These are phyloP conservation scores for Pholiota conissans DNA, from an alignment of 768 basidiomycete species.

Conservation along the genomic window DNA sequence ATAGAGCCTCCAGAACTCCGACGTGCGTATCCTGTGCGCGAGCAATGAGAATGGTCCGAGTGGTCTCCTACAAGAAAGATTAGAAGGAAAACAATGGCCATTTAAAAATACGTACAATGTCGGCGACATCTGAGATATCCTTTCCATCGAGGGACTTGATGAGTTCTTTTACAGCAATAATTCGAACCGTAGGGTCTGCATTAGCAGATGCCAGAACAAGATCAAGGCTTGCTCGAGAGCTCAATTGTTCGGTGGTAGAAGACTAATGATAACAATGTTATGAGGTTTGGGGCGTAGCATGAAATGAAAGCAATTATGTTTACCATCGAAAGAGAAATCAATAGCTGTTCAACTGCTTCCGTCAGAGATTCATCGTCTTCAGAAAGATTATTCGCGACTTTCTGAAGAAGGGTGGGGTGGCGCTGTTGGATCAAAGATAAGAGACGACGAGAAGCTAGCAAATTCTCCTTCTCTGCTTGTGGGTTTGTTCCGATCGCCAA, in stretches of 20 bases:
- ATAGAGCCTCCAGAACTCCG: constrained; percentile 67
- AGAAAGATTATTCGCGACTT: constrained; percentile 36
- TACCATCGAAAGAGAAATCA: constrained; percentile 62
- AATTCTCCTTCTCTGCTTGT: constrained; percentile 18
- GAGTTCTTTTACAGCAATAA: constrained; percentile 58
- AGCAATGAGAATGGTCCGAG: constrained; percentile 64
- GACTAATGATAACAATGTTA: too few relatives aligned
- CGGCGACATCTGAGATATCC: constrained; percentile 29
- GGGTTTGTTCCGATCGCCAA: constrained; percentile 25
- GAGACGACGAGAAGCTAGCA: constrained; percentile 35
- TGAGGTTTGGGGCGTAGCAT: too few relatives aligned
- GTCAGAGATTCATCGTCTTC: constrained; percentile 34
- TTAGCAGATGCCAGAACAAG: constrained; percentile 58
- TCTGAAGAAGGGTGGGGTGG: constrained; percentile 50
- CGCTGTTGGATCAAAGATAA: constrained; percentile 67
- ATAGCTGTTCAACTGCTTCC: constrained; percentile 50
- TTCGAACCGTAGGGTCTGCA: constrained; percentile 61
- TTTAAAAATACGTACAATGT: constrained; percentile 43
- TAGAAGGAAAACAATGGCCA: neutral
- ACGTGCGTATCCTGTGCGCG: constrained; percentile 66
- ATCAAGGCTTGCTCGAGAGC: constrained; percentile 26
- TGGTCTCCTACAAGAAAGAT: constrained; percentile 41
- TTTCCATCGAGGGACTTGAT: constrained; percentile 36
- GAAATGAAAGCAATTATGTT: constrained; percentile 11
- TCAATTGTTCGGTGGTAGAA: neutral